Conservation (phyloP, 1,284 basidiomycete genomes). For the Neolentinus lepideus region DNA sequence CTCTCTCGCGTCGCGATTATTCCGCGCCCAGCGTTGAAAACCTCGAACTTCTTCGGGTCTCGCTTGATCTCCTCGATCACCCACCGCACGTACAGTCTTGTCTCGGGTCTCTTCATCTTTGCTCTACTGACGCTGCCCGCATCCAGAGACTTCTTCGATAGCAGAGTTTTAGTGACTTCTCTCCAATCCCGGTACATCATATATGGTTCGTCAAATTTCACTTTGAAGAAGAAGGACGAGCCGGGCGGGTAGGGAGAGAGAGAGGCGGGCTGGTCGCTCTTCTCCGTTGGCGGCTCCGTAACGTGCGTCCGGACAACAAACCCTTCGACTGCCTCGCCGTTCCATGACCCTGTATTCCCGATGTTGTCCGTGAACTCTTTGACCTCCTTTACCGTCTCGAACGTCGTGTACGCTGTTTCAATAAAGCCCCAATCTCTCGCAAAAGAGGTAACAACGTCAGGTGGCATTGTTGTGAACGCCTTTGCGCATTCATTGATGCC, state of each 20-base stretch:
- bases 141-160: conserved; percentile 33
- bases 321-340: conserved; percentile 87
- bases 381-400: conserved; percentile 66
- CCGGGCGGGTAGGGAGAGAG: conserved; percentile 69
- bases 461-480: conserved; percentile 70
- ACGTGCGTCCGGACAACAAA: conserved; percentile 90
- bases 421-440: conserved; percentile 93
- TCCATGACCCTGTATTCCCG: conserved; percentile 68
- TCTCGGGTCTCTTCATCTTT: conserved; percentile 64
- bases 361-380: conserved; percentile 67
- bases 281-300: conserved; percentile 28
- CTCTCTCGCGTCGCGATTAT: conserved; percentile 81
- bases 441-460: conserved; percentile 68
- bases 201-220: conserved; percentile 99
- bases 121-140: conserved; percentile 27
- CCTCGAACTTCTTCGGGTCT: conserved; percentile 56
- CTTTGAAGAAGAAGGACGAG: conserved; percentile 96
- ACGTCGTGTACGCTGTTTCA: conserved; percentile 56
- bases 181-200: conserved; percentile 99
- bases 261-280: conserved; percentile 16
- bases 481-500: conserved; percentile 78
- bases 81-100: conserved; percentile 62
- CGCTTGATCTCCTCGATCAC: conserved; percentile 62
- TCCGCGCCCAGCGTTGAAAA: conserved; percentile 67
- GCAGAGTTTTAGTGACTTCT: conserved; percentile 80